Percentiles rank a stretch among this genome's conserved stretches.
Conservation (phyloP, 306 rosid species). For the Cicer bijugum region DNA sequence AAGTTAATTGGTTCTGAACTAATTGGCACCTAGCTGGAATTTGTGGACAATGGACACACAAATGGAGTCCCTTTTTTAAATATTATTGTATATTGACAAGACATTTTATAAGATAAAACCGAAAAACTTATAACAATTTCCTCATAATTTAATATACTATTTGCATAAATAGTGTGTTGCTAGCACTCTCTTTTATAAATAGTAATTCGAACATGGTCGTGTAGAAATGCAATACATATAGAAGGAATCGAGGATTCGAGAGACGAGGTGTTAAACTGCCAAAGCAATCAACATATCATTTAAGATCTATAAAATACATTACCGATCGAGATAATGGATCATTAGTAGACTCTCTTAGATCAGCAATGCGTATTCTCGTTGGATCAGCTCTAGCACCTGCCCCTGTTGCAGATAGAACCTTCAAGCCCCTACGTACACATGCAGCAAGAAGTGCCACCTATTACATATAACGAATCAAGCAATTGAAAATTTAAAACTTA, state of each 20-base stretch:
- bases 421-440: constrained; percentile 88
- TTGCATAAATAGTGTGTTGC: too few species aligned
- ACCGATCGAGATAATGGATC: constrained; percentile 93
- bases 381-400: constrained; percentile 99
- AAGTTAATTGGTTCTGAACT: constrained; percentile 24
- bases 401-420: constrained; percentile 91
- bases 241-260: constrained; percentile 26
- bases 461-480: constrained; percentile 54
- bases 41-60: constrained; percentile 7
- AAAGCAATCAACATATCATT: constrained; percentile 12
- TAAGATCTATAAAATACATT: constrained; percentile 42
- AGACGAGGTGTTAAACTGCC: constrained; percentile 1
- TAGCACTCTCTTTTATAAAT: not conserved
- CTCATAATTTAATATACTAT: not conserved
- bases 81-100: not conserved
- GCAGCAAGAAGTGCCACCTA: constrained; percentile 99
- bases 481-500: constrained; percentile 45
- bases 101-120: not conserved
- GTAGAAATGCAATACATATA: constrained; percentile 33
- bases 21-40: constrained; percentile 22
- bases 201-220: not conserved
- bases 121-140: not conserved
- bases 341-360: constrained; percentile 85
- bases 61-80: not conserved
- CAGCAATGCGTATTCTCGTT: constrained; percentile 90